Conservation (phyloP, 345 rosid genomes). For the Salix koriyanagi region DNA sequence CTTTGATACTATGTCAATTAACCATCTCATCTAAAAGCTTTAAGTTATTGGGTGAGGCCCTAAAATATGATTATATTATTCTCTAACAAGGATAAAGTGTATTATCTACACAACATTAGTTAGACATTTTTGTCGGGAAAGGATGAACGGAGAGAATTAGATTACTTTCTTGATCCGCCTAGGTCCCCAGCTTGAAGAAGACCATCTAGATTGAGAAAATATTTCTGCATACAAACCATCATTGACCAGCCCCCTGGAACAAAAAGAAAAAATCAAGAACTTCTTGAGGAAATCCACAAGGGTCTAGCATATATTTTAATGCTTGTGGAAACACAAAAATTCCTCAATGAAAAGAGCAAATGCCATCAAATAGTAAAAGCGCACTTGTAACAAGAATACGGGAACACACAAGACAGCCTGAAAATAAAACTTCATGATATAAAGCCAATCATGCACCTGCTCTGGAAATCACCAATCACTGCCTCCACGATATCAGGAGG, state of each 20-base stretch:
- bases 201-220: constrained; percentile 72
- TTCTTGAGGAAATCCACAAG: neutral
- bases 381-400: neutral
- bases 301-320: neutral
- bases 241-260: constrained; percentile 66
- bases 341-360: neutral
- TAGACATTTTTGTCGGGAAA: neutral
- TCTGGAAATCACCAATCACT: constrained; percentile 49
- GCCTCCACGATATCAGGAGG: constrained; percentile 40
- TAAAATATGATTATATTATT: no score
- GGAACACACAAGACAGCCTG: neutral
- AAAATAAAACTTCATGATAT: neutral
- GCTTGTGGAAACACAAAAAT: neutral
- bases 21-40: no score
- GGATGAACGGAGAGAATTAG: neutral
- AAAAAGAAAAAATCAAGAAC: constrained; percentile 10
- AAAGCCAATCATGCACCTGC: constrained; percentile 37
- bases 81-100: no score
- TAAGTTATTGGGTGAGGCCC: no score
- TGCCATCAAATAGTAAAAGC: neutral
- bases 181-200: constrained; percentile 87
- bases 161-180: constrained; percentile 82
- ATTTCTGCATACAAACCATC: constrained; percentile 76
- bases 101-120: neutral
- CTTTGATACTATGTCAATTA: no score